These are phyloP conservation scores for Beverwykella pulmonaria DNA, from an alignment of 495 filamentous ascomycete genomes.

Conservation along the genomic window DNA sequence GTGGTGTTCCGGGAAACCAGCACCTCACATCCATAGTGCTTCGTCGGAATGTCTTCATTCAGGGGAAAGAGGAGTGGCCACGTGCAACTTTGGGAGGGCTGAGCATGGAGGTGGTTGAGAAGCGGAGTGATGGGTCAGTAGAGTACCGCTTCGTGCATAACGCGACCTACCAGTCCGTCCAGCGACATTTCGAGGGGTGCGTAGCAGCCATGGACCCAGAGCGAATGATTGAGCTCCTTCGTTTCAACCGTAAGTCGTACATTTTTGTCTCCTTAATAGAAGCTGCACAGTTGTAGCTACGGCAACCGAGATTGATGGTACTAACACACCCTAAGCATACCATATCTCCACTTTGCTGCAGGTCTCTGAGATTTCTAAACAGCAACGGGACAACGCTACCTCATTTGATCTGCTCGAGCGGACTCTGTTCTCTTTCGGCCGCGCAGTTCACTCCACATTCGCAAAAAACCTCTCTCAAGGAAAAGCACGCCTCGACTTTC, in stretches of 20 bases:
- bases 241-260: constrained; percentile 59
- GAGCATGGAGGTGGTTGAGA: constrained; percentile 74
- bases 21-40: constrained; percentile 69
- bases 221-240: constrained; percentile 64
- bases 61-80: constrained; percentile 92
- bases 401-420: constrained; percentile 88
- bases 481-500: constrained; percentile 76
- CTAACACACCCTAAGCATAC: constrained; percentile 56
- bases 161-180: constrained; percentile 71
- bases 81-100: constrained; percentile 76
- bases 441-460: constrained; percentile 80
- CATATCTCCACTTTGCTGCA: constrained; percentile 92
- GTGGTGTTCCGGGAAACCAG: constrained; percentile 62
- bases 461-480: constrained; percentile 73
- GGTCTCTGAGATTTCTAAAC: constrained; percentile 86
- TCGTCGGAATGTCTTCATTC: constrained; percentile 79
- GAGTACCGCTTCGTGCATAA: constrained; percentile 79
- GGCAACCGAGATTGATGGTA: neutral
- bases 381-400: constrained; percentile 81
- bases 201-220: constrained; percentile 84
- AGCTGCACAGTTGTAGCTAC: neutral
- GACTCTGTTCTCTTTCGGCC: constrained; percentile 89
- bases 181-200: constrained; percentile 72
- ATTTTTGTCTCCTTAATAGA: neutral
- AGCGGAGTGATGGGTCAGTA: constrained; percentile 53